Conservation (phyloP, 441 rosid species). For the Erodium chrysanthum region DNA sequence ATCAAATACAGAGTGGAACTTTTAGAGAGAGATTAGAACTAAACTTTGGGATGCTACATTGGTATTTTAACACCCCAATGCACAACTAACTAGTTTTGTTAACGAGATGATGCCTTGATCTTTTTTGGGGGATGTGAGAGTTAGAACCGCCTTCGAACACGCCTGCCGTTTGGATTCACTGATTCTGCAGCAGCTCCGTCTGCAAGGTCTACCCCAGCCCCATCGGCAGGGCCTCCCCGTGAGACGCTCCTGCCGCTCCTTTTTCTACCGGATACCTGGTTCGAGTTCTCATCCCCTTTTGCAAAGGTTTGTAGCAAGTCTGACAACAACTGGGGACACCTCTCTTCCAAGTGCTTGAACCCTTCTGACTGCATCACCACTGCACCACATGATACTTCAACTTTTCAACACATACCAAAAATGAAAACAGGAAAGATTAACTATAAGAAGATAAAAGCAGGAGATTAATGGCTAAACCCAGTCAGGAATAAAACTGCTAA, state of each 20-base stretch:
- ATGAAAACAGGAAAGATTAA: no score
- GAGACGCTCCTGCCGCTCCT: constrained; percentile 66
- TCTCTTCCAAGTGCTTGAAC: constrained; percentile 70
- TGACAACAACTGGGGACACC: constrained; percentile 68
- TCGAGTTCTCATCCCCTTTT: constrained; percentile 50
- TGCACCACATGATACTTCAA: constrained; percentile 28
- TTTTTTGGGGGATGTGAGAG: neutral
- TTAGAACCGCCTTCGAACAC: constrained; percentile 49
- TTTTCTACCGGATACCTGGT: constrained; percentile 42
- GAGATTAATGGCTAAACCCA: no score
- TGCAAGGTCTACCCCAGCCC: constrained; percentile 47
- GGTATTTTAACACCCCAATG: no score
- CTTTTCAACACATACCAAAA: neutral
- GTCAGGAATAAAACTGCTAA: no score
- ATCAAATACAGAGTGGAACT: no score
- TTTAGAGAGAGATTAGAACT: no score
- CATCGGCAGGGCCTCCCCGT: no score
- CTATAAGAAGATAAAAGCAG: no score
- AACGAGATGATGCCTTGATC: no score
- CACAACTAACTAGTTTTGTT: no score
- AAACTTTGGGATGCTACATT: no score
- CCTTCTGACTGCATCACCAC: constrained; percentile 91
- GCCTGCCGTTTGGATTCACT: constrained; percentile 49
- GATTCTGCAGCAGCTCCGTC: constrained; percentile 42
- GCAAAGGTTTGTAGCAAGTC: constrained; percentile 72